Conservation (phyloP, 768 basidiomycete species). For the Gelatoporia subvermispora region DNA sequence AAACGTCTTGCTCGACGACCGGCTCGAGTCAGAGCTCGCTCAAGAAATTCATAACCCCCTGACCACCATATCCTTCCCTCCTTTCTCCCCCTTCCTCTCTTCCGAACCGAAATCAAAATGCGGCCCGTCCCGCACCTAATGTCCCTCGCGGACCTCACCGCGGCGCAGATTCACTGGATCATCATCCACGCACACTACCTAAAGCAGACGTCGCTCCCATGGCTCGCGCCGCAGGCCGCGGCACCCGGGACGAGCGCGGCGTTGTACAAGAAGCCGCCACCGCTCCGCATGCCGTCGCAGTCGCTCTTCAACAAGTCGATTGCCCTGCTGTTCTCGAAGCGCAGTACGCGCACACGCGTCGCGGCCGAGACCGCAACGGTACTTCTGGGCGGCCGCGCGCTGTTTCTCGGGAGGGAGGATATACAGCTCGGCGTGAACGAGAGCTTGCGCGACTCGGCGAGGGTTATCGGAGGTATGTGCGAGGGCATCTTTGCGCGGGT, state of each 20-base stretch:
- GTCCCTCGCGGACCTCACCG: constrained; percentile 84
- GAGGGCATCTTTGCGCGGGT: constrained; percentile 97
- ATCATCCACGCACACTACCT: constrained; percentile 60
- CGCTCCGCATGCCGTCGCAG: constrained; percentile 60
- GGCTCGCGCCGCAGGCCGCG: constrained; percentile 50
- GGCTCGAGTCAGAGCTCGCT: too few species aligned
- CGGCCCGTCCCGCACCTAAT: constrained; percentile 61
- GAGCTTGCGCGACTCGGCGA: constrained; percentile 73
- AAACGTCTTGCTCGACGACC: too few species aligned
- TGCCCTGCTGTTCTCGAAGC: constrained; percentile 88
- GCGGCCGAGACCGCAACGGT: constrained; percentile 78
- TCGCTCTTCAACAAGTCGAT: constrained; percentile 79
- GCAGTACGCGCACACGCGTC: constrained; percentile 88
- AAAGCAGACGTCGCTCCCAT: constrained; percentile 60
- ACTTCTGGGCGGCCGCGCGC: constrained; percentile 80
- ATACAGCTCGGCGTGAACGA: constrained; percentile 98
- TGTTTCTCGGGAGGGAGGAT: constrained; percentile 87
- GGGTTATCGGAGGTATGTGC: constrained; percentile 91
- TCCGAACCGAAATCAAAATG: too few species aligned
- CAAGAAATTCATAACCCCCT: too few species aligned
- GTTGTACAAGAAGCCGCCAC: constrained; percentile 23
- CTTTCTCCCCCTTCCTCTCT: background rate
- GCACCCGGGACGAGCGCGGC: constrained; percentile 19
- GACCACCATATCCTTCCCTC: background rate
- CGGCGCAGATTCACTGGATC: constrained; percentile 64